A percentile compares a stretch with the other conserved stretches of the same genome.
Conservation (phyloP, 1,284 basidiomycete species). For the Trichosporon inkin region DNA sequence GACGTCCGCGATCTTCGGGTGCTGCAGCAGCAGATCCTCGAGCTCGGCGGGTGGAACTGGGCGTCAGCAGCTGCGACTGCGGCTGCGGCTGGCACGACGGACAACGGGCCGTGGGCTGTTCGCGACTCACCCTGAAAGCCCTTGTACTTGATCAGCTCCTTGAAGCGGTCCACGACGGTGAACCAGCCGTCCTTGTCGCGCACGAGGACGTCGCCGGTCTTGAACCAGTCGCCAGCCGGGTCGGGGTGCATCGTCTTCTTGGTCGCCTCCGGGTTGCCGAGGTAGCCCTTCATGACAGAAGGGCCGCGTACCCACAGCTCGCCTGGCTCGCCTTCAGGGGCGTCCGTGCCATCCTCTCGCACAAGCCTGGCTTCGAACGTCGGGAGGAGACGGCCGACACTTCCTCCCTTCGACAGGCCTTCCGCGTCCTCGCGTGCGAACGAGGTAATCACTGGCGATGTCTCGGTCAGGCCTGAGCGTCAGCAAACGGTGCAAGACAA, state of each 20-base stretch:
- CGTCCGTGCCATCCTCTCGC: constrained; percentile 36
- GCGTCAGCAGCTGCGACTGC: too few relatives aligned
- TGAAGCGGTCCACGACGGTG: constrained; percentile 53
- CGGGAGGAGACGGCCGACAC: constrained; percentile 68
- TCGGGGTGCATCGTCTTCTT: constrained; percentile 59
- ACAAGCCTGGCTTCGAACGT: constrained; percentile 74
- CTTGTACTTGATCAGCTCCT: constrained; percentile 77
- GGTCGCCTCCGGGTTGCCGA: constrained; percentile 65
- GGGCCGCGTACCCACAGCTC: constrained; percentile 78
- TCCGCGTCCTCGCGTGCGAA: constrained; percentile 14
- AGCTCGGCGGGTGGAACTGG: constrained; percentile 75
- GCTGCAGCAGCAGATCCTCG: constrained; percentile 66
- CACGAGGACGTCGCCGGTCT: constrained; percentile 72
- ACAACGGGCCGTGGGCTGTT: too few relatives aligned
- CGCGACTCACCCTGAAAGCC: constrained; percentile 37
- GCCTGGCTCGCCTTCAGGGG: constrained; percentile 61
- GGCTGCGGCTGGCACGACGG: too few relatives aligned
- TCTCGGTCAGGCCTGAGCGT: constrained; percentile 54
- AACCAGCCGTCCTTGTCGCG: constrained; percentile 60
- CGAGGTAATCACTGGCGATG: constrained; percentile 39
- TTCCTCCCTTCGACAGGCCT: constrained; percentile 53
- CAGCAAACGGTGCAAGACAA: constrained; percentile 24
- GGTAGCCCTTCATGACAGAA: constrained; percentile 69
- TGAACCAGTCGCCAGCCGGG: constrained; percentile 61
- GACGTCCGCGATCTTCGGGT: constrained; percentile 65